Evolutionary conservation across 2,329 filamentous ascomycete genomes (phyloP).

Genomic region (Apiospora rasikravindrae): DNA sequence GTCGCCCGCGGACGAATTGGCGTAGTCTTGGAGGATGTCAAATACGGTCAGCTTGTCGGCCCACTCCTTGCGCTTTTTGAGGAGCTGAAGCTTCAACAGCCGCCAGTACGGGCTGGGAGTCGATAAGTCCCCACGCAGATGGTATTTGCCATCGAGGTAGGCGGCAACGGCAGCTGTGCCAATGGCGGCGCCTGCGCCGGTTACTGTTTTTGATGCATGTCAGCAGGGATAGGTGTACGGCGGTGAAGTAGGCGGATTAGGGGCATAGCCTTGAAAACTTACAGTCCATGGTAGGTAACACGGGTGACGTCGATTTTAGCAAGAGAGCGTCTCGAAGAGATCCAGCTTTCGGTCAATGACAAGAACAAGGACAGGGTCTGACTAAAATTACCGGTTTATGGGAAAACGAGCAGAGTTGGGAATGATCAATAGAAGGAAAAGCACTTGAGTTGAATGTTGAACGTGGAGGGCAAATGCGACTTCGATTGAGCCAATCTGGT

Average conservation of each 20-base stretch:
- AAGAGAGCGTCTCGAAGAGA: background rate
- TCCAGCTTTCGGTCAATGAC: too few relatives aligned
- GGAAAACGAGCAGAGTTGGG: background rate
- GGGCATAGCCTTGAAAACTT: background rate
- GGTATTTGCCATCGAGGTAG: conserved; percentile 72
- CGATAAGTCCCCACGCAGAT: conserved; percentile 64
- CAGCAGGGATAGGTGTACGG: background rate
- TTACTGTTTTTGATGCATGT: background rate
- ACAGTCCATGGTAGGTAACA: background rate
- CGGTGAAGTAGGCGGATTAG: too few relatives aligned
- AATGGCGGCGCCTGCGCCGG: conserved; percentile 24
- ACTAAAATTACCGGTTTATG: background rate
- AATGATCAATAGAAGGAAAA: background rate
- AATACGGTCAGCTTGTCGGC: conserved; percentile 33
- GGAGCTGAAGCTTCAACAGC: conserved; percentile 45
- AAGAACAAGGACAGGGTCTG: too few relatives aligned
- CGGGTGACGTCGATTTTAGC: background rate
- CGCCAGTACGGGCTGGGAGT: conserved; percentile 45
- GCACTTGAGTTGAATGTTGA: background rate
- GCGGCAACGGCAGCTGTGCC: conserved; percentile 43
- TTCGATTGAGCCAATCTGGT: background rate
- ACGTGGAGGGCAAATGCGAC: background rate
- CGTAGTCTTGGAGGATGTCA: conserved; percentile 34
- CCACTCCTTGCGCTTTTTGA: conserved; percentile 44
- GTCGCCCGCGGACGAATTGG: conserved; percentile 28